Percentiles rank a stretch among this genome's conserved stretches.
phyloP scores from a whole-genome alignment of 1,139 yeast species.

The Spencermartinsiella ligniputridi region DNA sequence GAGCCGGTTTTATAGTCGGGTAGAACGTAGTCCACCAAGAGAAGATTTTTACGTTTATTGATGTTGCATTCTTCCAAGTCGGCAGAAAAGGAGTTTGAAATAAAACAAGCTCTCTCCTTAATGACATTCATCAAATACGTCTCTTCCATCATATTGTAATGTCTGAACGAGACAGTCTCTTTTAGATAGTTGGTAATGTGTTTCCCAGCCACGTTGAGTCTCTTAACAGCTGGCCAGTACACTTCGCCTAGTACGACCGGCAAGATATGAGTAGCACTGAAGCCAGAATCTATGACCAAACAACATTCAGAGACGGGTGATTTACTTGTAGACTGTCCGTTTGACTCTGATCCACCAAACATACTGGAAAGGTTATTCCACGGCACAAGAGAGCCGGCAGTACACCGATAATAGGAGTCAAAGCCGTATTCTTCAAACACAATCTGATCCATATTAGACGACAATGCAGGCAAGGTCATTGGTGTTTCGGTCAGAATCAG shows the following conservation, averaged over 20 bases:
- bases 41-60: slow-evolving; percentile 27
- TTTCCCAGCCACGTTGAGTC: slow-evolving; percentile 80
- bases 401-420: slow-evolving; percentile 56
- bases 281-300: slow-evolving; percentile 84
- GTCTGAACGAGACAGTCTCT: slow-evolving; percentile 83
- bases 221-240: slow-evolving; percentile 71
- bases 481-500: slow-evolving; percentile 73
- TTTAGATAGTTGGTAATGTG: slow-evolving; percentile 74
- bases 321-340: slow-evolving; percentile 9
- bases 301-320: slow-evolving; percentile 53
- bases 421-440: slow-evolving; percentile 93
- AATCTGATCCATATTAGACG: slow-evolving; percentile 84
- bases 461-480: slow-evolving; percentile 74
- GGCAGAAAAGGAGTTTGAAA: slow-evolving; percentile 60
- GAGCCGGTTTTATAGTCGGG: slow-evolving; percentile 84
- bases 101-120: slow-evolving; percentile 75
- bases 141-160: slow-evolving; percentile 92
- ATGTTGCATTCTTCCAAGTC: slow-evolving; percentile 42
- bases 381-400: slow-evolving; percentile 68
- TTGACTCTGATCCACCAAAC: slow-evolving; percentile 10
- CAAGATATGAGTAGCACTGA: slow-evolving; percentile 78
- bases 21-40: slow-evolving; percentile 60
- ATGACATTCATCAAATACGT: slow-evolving; percentile 78
- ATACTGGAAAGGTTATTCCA: slow-evolving; percentile 41
- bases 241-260: slow-evolving; percentile 81